Base-by-base conservation (phyloP, 2,329 filamentous ascomycete species). In the Hypocreales sp. region DNA sequence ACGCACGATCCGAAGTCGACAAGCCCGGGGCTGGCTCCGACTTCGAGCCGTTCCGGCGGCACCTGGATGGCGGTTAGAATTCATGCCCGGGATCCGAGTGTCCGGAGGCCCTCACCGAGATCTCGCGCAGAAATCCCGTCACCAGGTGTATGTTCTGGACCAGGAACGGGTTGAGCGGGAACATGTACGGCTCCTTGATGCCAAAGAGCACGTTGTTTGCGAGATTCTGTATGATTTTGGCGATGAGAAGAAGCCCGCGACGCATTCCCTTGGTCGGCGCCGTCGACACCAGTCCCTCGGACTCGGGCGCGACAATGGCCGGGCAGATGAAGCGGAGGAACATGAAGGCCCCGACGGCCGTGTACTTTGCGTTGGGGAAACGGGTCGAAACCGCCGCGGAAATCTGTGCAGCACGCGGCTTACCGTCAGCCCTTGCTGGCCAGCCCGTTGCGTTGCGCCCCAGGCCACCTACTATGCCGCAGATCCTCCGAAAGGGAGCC, bases 1-100 rank as follows among this genome's bases (percentile, higher is more conserved):
- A 79, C 72, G 34, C 72, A 76, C n/a, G 72, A 77, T 18, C 74
- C 73, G 41, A 79, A 78, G 44, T 79, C 74, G 33, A 74, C 74
- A 2, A 66, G 63, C 31, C 74, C 67, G 4, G 50, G 50, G 21
- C 53, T 44, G 10, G 44, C 36, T 5, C 51, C 46, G 7, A 37
- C 36, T 10, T 70, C 61, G 1, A 60, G 30, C 7, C 50, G 45
- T n/a, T 60, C 54, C 2, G 67, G 62, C 5, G 62, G 55, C 1
- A 66, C 58, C 63, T 55, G 13, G 5, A 17, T 6, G 15, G 38
- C 20, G 7, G 24, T 21, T 6, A 12, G 16, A n/a, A n/a, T n/a
- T n/a, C n/a, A n/a, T n/a, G n/a, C n/a, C n/a, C n/a, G n/a, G n/a
- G n/a, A n/a, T n/a, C n/a, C n/a, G n/a, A n/a, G n/a, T n/a, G 32